Percentiles rank a stretch among this genome's conserved stretches.
phyloP scores from a whole-genome alignment of 345 rosid genomes.

The Euclidium syriacum region DNA sequence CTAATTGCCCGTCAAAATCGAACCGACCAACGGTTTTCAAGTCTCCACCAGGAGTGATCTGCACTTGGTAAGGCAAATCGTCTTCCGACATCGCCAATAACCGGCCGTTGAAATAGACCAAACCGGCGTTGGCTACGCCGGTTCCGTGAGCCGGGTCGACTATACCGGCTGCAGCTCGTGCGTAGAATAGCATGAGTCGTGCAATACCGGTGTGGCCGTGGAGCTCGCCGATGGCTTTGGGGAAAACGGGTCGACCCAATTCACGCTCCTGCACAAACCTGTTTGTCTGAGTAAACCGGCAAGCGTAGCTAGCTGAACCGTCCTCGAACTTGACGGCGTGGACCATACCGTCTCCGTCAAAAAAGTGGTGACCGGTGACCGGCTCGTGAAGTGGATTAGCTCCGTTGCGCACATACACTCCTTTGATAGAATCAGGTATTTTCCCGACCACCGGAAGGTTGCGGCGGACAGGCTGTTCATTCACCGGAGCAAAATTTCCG shows the following conservation, averaged over 20 bases:
- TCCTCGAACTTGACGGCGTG: conserved; percentile 58
- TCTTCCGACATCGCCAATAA: conserved; percentile 90
- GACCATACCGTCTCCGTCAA: conserved; percentile 92
- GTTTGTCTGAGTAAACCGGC: conserved; percentile 77
- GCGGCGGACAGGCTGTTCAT: conserved; percentile 50
- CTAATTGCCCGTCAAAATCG: conserved; percentile 51
- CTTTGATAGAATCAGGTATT: conserved; percentile 61
- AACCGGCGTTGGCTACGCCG: conserved; percentile 88
- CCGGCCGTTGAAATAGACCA: conserved; percentile 62
- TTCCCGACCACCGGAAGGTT: conserved; percentile 54
- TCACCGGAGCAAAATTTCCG: conserved; percentile 81
- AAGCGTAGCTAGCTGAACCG: conserved; percentile 64
- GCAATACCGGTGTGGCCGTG: conserved; percentile 91
- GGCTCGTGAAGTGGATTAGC: conserved; percentile 88
- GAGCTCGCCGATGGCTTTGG: conserved; percentile 87
- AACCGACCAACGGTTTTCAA: conserved; percentile 64
- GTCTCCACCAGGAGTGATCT: conserved; percentile 53
- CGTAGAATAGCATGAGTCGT: conserved; percentile 63
- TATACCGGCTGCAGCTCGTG: conserved; percentile 56
- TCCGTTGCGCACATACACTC: conserved; percentile 75
- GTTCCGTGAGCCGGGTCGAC: conserved; percentile 64
- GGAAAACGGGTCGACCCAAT: conserved; percentile 69
- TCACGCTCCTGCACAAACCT: conserved; percentile 63
- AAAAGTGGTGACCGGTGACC: conserved; percentile 81
- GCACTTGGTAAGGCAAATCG: conserved; percentile 77